Evolutionary conservation across 805 yeast genomes (phyloP).

Genomic region (Kazachstania martiniae): DNA sequence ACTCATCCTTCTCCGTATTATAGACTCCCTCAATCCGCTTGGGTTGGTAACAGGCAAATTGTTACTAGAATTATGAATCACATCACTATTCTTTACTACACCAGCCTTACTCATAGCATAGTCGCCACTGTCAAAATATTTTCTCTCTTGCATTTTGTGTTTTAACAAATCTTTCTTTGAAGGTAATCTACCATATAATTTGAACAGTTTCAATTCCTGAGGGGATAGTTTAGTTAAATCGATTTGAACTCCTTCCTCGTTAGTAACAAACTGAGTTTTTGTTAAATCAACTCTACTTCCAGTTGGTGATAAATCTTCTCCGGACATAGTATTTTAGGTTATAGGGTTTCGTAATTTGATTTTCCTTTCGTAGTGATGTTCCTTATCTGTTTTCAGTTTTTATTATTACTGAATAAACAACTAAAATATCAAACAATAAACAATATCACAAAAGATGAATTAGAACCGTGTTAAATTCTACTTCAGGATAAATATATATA

Average conservation of each 20-base stretch:
- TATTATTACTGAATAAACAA: neutral
- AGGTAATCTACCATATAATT: conserved; percentile 79
- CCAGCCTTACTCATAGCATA: conserved; percentile 78
- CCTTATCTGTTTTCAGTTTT: neutral
- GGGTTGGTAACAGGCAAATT: conserved; percentile 28
- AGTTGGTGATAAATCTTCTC: conserved; percentile 21
- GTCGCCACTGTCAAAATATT: conserved; percentile 90
- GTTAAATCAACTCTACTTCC: conserved; percentile 18
- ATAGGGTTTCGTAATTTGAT: too few species aligned
- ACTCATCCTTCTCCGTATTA: conserved; percentile 27
- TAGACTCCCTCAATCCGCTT: conserved; percentile 27
- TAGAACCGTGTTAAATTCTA: too few species aligned
- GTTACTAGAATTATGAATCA: conserved; percentile 18
- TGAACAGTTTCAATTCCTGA: conserved; percentile 69
- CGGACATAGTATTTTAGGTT: too few species aligned
- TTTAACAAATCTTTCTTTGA: conserved; percentile 65
- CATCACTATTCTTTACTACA: conserved; percentile 23
- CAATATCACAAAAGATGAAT: too few species aligned
- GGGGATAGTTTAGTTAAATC: conserved; percentile 55
- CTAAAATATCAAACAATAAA: too few species aligned
- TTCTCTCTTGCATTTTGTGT: conserved; percentile 73
- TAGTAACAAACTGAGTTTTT: conserved; percentile 5
- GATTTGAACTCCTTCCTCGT: conserved; percentile 16
- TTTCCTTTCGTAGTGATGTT: too few species aligned
- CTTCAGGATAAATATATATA: too few species aligned